Percentiles rank a stretch among this genome's conserved stretches.
phyloP scores from a whole-genome alignment of 352 stramenopile species.

The Globisporangium solare region DNA sequence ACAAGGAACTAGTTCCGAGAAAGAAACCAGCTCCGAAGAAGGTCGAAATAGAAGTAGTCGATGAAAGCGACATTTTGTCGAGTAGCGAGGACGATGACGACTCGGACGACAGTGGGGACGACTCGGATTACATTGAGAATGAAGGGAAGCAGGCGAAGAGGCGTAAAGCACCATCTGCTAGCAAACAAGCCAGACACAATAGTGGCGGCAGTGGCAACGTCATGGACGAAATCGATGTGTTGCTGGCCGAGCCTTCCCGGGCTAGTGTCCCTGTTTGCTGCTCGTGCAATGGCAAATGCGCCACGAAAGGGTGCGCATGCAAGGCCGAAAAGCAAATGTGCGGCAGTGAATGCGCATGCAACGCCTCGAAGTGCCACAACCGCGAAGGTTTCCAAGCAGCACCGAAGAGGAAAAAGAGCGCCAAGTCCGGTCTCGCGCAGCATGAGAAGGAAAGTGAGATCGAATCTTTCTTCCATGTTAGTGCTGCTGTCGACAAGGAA shows the following conservation, averaged over 20 bases:
- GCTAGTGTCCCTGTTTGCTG: slow-evolving; percentile 37
- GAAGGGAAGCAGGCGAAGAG: slow-evolving; percentile 16
- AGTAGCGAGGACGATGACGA: slow-evolving; percentile 50
- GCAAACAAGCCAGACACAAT: not conserved
- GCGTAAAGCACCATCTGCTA: not conserved
- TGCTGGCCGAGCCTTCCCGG: slow-evolving; percentile 35
- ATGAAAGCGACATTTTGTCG: slow-evolving; percentile 45
- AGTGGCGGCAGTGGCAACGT: slow-evolving; percentile 6
- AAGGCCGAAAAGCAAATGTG: slow-evolving; percentile 40
- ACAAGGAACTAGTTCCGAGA: slow-evolving; percentile 17
- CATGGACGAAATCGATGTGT: slow-evolving; percentile 56
- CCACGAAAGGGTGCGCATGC: slow-evolving; percentile 63
- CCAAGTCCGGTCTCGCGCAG: slow-evolving; percentile 11
- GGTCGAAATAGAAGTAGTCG: slow-evolving; percentile 27
- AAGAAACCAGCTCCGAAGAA: slow-evolving; percentile 31
- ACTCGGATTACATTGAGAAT: slow-evolving; percentile 69
- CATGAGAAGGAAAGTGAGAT: slow-evolving; percentile 34
- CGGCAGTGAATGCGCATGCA: slow-evolving; percentile 48
- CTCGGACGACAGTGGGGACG: slow-evolving; percentile 35
- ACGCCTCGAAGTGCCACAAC: slow-evolving; percentile 55
- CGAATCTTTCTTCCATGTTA: slow-evolving; percentile 26
- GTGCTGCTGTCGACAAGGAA: slow-evolving; percentile 17
- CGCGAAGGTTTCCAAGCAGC: slow-evolving; percentile 16
- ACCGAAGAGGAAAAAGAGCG: slow-evolving; percentile 21
- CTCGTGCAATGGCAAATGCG: slow-evolving; percentile 69